Evolutionary conservation across 257 asterid species (phyloP).

Genomic region (Plantago elongata): DNA sequence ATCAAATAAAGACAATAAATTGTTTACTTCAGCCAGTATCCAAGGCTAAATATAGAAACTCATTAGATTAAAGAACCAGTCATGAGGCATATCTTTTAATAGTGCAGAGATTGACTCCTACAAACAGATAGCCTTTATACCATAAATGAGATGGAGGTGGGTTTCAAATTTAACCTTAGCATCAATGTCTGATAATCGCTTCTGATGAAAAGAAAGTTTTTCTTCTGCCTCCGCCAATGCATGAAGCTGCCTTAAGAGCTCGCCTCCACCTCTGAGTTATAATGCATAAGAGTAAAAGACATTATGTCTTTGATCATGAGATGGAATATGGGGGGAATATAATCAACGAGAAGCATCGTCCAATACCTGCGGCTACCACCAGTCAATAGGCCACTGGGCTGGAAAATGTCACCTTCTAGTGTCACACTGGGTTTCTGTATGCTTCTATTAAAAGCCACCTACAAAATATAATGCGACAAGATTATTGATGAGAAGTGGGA

Average conservation of each 20-base stretch:
- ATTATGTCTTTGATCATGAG: neutral
- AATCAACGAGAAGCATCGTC: constrained; percentile 17
- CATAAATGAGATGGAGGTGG: constrained; percentile 3
- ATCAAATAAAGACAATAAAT: neutral
- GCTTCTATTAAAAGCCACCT: constrained; percentile 79
- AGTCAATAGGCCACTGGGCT: constrained; percentile 93
- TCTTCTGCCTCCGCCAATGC: constrained; percentile 76
- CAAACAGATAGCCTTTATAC: neutral
- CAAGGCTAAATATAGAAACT: no score
- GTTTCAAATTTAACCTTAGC: constrained; percentile 46
- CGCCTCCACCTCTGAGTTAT: constrained; percentile 86
- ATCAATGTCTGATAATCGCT: constrained; percentile 58
- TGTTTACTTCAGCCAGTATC: no score
- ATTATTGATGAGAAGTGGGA: constrained; percentile 14
- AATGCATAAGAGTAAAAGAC: neutral
- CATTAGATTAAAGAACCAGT: neutral
- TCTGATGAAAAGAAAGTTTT: constrained; percentile 59
- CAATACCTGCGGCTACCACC: constrained; percentile 97
- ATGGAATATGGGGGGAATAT: neutral
- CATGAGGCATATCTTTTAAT: neutral
- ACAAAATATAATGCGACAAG: constrained; percentile 24
- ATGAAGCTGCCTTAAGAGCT: constrained; percentile 75
- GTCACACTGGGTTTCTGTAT: constrained; percentile 69
- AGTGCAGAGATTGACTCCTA: no score
- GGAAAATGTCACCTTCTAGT: constrained; percentile 86